Percentiles rank a stretch among this genome's conserved stretches.
phyloP scores from a whole-genome alignment of 1,284 basidiomycete genomes.

The Porodaedalea pini region DNA sequence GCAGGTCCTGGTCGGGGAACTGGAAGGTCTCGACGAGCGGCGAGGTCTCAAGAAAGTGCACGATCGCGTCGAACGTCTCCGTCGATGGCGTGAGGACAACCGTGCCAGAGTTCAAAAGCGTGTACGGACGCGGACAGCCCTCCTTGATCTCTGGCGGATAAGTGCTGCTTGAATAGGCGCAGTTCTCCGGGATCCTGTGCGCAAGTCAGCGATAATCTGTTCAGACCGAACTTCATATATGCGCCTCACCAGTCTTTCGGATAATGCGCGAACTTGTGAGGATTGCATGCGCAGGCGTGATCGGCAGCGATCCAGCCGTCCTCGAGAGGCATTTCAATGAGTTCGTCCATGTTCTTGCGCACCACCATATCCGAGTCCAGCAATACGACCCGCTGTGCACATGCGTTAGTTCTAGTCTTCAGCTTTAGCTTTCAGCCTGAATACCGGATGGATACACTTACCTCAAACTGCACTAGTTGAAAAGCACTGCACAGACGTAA shows the following conservation, averaged over 20 bases:
- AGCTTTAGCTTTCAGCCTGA: neutral
- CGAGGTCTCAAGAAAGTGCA: constrained; percentile 63
- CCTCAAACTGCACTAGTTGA: constrained; percentile 73
- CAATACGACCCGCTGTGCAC: constrained; percentile 68
- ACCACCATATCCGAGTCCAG: constrained; percentile 94
- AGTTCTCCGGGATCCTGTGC: constrained; percentile 83
- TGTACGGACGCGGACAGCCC: constrained; percentile 65
- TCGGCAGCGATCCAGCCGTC: constrained; percentile 76
- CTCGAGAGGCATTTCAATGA: constrained; percentile 70
- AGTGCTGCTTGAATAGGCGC: constrained; percentile 69
- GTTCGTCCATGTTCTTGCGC: constrained; percentile 85
- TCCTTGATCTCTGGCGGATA: constrained; percentile 50
- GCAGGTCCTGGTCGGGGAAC: constrained; percentile 93
- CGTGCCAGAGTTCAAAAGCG: constrained; percentile 84
- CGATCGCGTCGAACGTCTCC: constrained; percentile 45
- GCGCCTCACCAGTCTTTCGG: constrained; percentile 79
- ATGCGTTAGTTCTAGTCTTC: neutral
- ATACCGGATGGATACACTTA: constrained; percentile 32
- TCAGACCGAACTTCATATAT: neutral
- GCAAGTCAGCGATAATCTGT: neutral
- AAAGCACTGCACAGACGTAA: constrained; percentile 52
- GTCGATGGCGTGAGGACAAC: constrained; percentile 78
- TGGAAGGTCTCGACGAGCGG: constrained; percentile 66
- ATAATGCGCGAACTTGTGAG: constrained; percentile 78
- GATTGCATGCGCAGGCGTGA: constrained; percentile 94